These are phyloP conservation scores for Hyaloperonospora brassicae DNA, from an alignment of 352 stramenopile genomes.

Conservation along the genomic window DNA sequence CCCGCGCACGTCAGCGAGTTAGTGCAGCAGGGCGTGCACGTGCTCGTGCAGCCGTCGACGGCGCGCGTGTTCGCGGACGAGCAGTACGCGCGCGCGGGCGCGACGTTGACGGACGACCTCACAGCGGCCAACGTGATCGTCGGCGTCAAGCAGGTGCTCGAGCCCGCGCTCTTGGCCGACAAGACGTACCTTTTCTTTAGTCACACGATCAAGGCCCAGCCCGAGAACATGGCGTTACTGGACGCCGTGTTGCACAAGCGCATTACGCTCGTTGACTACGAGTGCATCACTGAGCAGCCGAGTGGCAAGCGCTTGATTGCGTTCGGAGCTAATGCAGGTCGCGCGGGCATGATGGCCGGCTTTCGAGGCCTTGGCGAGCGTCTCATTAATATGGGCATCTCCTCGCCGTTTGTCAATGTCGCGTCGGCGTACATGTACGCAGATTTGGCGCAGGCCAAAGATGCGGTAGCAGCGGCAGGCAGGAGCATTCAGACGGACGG, in stretches of 20 bases:
- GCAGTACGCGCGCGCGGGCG: slow-evolving; percentile 87
- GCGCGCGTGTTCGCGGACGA: slow-evolving; percentile 90
- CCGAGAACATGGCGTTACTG: slow-evolving; percentile 93
- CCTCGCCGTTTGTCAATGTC: slow-evolving; percentile 92
- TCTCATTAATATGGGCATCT: slow-evolving; percentile 88
- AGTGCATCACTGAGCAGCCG: slow-evolving; percentile 89
- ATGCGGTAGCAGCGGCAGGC: slow-evolving; percentile 75
- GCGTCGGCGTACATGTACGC: slow-evolving; percentile 92
- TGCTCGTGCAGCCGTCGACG: slow-evolving; percentile 90
- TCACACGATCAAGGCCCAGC: slow-evolving; percentile 95
- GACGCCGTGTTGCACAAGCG: slow-evolving; percentile 87
- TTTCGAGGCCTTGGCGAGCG: slow-evolving; percentile 90
- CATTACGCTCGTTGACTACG: slow-evolving; percentile 94
- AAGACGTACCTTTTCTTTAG: slow-evolving; percentile 97
- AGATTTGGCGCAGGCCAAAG: slow-evolving; percentile 84
- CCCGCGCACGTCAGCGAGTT: slow-evolving; percentile 85
- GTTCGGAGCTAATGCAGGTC: slow-evolving; percentile 92
- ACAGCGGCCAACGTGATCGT: slow-evolving; percentile 87
- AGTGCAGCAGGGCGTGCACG: slow-evolving; percentile 69
- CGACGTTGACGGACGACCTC: slow-evolving; percentile 86
- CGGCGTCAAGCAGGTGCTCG: slow-evolving; percentile 91
- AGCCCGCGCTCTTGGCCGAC: slow-evolving; percentile 70
- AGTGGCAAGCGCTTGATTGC: slow-evolving; percentile 83
- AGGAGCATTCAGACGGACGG: slow-evolving; percentile 74
- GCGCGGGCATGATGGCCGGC: slow-evolving; percentile 91